Conservation (phyloP, 345 rosid species). For the Arabis alpina region DNA sequence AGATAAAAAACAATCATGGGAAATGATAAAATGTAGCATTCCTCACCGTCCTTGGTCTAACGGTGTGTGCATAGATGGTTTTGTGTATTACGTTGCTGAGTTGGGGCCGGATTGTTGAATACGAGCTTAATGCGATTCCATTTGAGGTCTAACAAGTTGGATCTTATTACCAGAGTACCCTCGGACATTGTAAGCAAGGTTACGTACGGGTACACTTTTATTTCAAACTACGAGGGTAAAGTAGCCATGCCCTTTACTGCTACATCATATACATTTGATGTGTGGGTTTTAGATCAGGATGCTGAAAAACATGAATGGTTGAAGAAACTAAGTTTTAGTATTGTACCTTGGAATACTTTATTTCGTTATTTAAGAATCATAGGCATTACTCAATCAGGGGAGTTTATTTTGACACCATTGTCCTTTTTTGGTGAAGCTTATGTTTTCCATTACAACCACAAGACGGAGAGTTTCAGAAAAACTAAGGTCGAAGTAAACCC, state of each 20-base stretch:
- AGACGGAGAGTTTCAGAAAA: neutral
- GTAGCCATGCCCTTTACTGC: neutral
- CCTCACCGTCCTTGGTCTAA: constrained; percentile 5
- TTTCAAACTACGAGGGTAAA: constrained; percentile 13
- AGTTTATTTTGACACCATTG: constrained; percentile 20
- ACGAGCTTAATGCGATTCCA: constrained; percentile 2
- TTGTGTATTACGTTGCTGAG: constrained; percentile 16
- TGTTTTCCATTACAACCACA: neutral
- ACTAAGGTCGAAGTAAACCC: neutral
- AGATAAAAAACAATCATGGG: constrained; percentile 1
- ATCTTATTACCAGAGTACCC: neutral
- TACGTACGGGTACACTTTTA: neutral
- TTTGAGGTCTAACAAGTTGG: constrained; percentile 10
- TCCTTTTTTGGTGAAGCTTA: neutral
- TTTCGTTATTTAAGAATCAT: neutral
- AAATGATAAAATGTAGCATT: neutral
- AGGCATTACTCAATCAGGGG: constrained; percentile 14
- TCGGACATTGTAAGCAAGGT: neutral
- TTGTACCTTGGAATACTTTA: neutral
- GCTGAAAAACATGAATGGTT: neutral
- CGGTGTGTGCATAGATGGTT: constrained; percentile 28
- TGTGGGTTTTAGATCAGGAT: constrained; percentile 25
- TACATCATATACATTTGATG: neutral
- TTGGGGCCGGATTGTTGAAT: neutral
- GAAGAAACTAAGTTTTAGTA: constrained; percentile 3